phyloP scores from a whole-genome alignment of 768 basidiomycete genomes.

The Fibroporia radiculosa region DNA sequence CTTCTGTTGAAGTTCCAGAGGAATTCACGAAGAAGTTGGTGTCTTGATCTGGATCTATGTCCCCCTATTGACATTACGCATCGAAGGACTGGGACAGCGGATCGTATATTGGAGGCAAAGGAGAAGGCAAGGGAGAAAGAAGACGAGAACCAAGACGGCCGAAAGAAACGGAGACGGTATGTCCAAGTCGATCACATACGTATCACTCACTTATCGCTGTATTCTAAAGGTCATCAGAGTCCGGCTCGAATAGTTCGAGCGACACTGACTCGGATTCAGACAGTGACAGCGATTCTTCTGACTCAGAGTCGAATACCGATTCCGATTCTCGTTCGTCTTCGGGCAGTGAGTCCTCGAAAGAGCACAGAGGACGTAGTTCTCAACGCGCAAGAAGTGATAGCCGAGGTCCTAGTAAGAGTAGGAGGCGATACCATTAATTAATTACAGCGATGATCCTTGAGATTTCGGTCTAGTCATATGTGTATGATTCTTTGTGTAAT shows the following conservation, averaged over 20 bases:
- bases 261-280: constrained; percentile 21
- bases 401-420: constrained; percentile 10
- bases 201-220: not conserved
- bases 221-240: constrained; percentile 8
- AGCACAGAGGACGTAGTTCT: constrained; percentile 11
- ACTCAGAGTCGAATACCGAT: constrained; percentile 36
- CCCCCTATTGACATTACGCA: constrained; percentile 1
- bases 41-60: not conserved
- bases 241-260: constrained; percentile 9
- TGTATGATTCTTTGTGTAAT: not conserved
- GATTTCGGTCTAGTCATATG: not conserved
- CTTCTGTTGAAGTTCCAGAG: constrained; percentile 80
- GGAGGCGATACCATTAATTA: constrained; percentile 4
- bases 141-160: constrained; percentile 16
- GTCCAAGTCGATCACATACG: constrained; percentile 2
- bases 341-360: constrained; percentile 6
- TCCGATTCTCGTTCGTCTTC: constrained; percentile 30
- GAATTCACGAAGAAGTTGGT: constrained; percentile 81
- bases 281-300: constrained; percentile 28
- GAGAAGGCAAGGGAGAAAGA: constrained; percentile 62
- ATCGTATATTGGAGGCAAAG: constrained; percentile 75
- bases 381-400: constrained; percentile 15
- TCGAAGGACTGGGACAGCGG: constrained; percentile 67
- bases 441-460: not conserved
- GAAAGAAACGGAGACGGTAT: constrained; percentile 25